Conservation (phyloP, 495 filamentous ascomycete species). For the Choiromyces venosus region DNA sequence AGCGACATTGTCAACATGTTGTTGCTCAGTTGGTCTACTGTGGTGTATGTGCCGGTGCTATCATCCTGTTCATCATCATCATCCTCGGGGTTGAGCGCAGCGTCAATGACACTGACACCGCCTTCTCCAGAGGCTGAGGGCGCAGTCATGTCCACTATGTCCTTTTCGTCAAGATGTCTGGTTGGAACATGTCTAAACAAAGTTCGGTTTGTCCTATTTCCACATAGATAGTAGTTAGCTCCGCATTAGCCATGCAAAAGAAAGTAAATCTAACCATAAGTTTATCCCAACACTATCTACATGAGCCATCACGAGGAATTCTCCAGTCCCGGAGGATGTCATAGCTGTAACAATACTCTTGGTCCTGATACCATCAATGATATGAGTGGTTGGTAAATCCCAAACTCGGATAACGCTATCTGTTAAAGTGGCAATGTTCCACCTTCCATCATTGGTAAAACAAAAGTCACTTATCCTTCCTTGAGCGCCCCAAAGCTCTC, state of each 20-base stretch:
- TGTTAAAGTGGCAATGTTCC: slow-evolving; percentile 83
- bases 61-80: slow-evolving; percentile 48
- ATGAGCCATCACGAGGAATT: slow-evolving; percentile 84
- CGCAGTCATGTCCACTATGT: slow-evolving; percentile 56
- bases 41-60: slow-evolving; percentile 43
- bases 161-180: slow-evolving; percentile 67
- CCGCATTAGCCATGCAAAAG: background rate
- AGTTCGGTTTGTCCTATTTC: slow-evolving; percentile 66
- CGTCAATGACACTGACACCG: slow-evolving; percentile 63
- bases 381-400: slow-evolving; percentile 91
- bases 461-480: slow-evolving; percentile 76
- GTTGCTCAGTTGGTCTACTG: slow-evolving; percentile 59
- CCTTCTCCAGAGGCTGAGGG: slow-evolving; percentile 81
- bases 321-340: slow-evolving; percentile 80
- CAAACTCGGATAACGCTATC: slow-evolving; percentile 80
- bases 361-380: slow-evolving; percentile 81
- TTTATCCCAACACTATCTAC: slow-evolving; percentile 80
- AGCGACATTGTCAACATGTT: slow-evolving; percentile 83
- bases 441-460: slow-evolving; percentile 89
- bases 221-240: slow-evolving; percentile 9
- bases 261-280: slow-evolving; percentile 57
- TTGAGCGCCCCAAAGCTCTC: slow-evolving; percentile 70
- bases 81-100: slow-evolving; percentile 58
- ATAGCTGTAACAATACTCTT: slow-evolving; percentile 71
- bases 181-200: slow-evolving; percentile 84